phyloP scores from a whole-genome alignment of 192 early-diverging fungal species.

The Podochytrium sp. region DNA sequence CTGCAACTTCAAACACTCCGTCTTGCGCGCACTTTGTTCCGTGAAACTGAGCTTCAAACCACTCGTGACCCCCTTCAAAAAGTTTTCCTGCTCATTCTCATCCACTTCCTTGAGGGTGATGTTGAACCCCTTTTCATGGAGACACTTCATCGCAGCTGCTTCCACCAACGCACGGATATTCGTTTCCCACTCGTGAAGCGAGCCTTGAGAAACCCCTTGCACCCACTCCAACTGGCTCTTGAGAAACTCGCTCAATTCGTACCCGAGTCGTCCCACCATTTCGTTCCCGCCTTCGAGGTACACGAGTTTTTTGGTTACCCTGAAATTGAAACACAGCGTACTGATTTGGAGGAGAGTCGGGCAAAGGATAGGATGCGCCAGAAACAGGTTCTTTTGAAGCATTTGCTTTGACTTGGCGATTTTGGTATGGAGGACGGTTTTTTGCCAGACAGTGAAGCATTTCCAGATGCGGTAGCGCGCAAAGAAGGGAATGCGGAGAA shows the following conservation, averaged over 20 bases:
- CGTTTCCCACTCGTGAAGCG: conserved; percentile 48
- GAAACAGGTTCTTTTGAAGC: conserved; percentile 51
- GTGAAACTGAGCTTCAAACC: conserved; percentile 53
- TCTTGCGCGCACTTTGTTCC: conserved; percentile 60
- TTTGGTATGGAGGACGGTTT: conserved; percentile 53
- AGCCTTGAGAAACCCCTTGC: conserved; percentile 23
- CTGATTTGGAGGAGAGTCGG: conserved; percentile 43
- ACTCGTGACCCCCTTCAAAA: conserved; percentile 5
- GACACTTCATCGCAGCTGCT: conserved; percentile 43
- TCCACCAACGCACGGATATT: conserved; percentile 46
- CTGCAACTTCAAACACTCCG: conserved; percentile 56
- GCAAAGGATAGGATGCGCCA: conserved; percentile 53
- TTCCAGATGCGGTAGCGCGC: conserved; percentile 61
- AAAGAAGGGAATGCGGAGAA: conserved; percentile 62
- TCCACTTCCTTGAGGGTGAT: conserved; percentile 31
- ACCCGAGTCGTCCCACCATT: too few species aligned
- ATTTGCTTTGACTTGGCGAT: conserved; percentile 39
- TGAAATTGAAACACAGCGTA: conserved; percentile 35
- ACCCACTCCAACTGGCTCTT: conserved; percentile 52
- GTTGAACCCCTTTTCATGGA: conserved; percentile 56
- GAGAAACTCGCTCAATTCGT: conserved; percentile 53
- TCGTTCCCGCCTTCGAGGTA: conserved; percentile 34
- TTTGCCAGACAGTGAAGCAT: conserved; percentile 59
- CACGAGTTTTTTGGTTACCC: conserved; percentile 37
- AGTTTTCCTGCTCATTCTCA: conserved; percentile 12